Conservation (phyloP, 164 flowering plant species). For the Nymphaea thermarum region DNA sequence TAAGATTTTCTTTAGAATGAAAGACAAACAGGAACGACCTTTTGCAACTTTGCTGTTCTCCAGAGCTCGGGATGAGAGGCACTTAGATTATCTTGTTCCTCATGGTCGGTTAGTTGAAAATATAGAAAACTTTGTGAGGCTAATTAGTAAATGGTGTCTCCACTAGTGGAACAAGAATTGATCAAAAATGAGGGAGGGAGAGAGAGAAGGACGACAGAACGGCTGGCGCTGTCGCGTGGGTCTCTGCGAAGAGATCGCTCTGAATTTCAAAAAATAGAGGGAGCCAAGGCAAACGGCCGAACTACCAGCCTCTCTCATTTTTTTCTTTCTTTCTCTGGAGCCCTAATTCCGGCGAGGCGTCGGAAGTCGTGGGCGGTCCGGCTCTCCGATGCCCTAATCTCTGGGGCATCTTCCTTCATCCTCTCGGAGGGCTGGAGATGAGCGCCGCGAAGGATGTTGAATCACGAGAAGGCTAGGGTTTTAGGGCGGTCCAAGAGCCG, state of each 20-base stretch:
- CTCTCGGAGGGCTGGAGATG: neutral
- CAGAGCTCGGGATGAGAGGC: too few relatives aligned
- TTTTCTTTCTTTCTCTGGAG: neutral
- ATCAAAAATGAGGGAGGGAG: too few relatives aligned
- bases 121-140: too few relatives aligned
- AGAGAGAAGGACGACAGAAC: neutral
- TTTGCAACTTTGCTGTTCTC: too few relatives aligned
- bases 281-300: neutral
- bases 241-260: neutral
- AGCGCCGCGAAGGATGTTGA: neutral
- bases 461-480: conserved; percentile 1
- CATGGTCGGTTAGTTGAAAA: too few relatives aligned
- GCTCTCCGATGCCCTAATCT: neutral
- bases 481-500: conserved; percentile 9
- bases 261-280: neutral
- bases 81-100: too few relatives aligned
- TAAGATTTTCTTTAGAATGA: too few relatives aligned
- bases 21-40: too few relatives aligned
- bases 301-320: neutral
- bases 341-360: neutral
- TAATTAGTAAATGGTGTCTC: too few relatives aligned
- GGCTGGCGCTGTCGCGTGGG: neutral
- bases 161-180: too few relatives aligned
- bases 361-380: neutral
- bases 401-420: neutral